Evolutionary conservation across 768 basidiomycete genomes (phyloP).

Genomic region (Hericium erinaceus): DNA sequence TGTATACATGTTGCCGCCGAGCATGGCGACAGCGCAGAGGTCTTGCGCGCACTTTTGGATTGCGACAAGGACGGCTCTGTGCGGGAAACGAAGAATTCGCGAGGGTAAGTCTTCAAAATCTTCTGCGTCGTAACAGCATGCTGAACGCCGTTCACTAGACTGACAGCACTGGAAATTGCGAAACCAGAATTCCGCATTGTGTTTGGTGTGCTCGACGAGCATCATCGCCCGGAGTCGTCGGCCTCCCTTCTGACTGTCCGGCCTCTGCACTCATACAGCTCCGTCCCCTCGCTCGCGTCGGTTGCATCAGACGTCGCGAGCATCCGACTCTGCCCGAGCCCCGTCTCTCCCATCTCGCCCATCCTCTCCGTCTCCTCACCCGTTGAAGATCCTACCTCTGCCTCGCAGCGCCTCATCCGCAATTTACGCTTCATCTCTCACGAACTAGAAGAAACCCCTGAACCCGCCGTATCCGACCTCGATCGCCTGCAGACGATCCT

Average conservation of each 20-base stretch:
- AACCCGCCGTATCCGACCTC: conserved; percentile 29
- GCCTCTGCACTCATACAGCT: conserved; percentile 36
- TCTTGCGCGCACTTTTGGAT: conserved; percentile 55
- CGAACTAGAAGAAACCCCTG: conserved; percentile 14
- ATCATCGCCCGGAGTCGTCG: conserved; percentile 40
- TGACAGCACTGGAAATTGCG: conserved; percentile 61
- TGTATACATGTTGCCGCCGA: conserved; percentile 77
- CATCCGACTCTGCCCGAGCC: not conserved
- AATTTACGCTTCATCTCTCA: conserved; percentile 44
- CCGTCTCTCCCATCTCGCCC: conserved; percentile 1
- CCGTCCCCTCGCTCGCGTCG: conserved; percentile 42
- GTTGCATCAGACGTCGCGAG: conserved; percentile 7
- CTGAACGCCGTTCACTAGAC: conserved; percentile 24
- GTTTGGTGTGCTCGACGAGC: conserved; percentile 45
- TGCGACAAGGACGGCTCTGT: conserved; percentile 50
- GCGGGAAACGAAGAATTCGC: conserved; percentile 53
- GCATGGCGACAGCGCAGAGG: conserved; percentile 53
- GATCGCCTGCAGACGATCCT: conserved; percentile 36
- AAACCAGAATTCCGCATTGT: conserved; percentile 56
- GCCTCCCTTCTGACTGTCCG: conserved; percentile 42
- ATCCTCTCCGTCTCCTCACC: conserved; percentile 16
- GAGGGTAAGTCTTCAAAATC: conserved; percentile 44
- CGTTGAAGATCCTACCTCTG: conserved; percentile 27
- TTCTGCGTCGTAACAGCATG: not conserved
- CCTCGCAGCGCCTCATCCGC: conserved; percentile 38